These are phyloP conservation scores for Monosporascus sp. DNA, from an alignment of 2,329 filamentous ascomycete genomes.

Conservation along the genomic window DNA sequence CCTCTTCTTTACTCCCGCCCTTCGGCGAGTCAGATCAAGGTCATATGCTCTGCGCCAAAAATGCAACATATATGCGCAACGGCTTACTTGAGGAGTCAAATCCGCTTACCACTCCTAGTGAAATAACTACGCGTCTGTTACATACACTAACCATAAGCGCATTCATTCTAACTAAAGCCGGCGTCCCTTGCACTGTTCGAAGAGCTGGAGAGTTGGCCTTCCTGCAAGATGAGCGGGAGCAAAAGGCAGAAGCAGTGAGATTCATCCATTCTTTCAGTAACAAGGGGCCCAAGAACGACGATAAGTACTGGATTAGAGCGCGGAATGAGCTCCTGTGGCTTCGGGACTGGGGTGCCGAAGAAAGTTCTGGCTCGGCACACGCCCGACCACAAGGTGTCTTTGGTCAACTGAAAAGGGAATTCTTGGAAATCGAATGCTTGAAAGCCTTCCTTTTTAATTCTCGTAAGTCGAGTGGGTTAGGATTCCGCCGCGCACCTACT, in stretches of 20 bases:
- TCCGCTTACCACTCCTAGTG: slow-evolving; percentile 55
- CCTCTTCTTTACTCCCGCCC: slow-evolving; percentile 41
- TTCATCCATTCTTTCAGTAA: slow-evolving; percentile 49
- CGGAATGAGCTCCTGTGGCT: slow-evolving; percentile 68
- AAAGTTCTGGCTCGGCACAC: slow-evolving; percentile 25
- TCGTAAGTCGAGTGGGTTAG: slow-evolving; percentile 39
- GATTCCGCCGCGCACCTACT: slow-evolving; percentile 9
- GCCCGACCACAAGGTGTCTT: slow-evolving; percentile 44
- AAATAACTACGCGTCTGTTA: slow-evolving; percentile 51
- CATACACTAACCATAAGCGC: slow-evolving; percentile 59
- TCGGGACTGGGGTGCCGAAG: slow-evolving; percentile 60
- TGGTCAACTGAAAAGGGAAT: slow-evolving; percentile 53
- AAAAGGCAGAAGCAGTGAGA: slow-evolving; percentile 52
- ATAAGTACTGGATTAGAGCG: slow-evolving; percentile 56
- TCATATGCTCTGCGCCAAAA: slow-evolving; percentile 32
- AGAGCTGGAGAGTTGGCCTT: slow-evolving; percentile 59
- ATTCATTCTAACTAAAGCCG: slow-evolving; percentile 47
- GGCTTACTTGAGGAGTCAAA: slow-evolving; percentile 56
- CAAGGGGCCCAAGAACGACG: slow-evolving; percentile 51
- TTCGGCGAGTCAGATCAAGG: slow-evolving; percentile 26
- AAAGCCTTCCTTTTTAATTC: slow-evolving; percentile 59
- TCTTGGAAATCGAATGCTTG: slow-evolving; percentile 66
- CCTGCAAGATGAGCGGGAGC: slow-evolving; percentile 57
- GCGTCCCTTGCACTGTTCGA: slow-evolving; percentile 45
- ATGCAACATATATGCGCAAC: slow-evolving; percentile 41